Evolutionary conservation across 148 eudicot genomes (phyloP).

Genomic region (Cornus controversa): DNA sequence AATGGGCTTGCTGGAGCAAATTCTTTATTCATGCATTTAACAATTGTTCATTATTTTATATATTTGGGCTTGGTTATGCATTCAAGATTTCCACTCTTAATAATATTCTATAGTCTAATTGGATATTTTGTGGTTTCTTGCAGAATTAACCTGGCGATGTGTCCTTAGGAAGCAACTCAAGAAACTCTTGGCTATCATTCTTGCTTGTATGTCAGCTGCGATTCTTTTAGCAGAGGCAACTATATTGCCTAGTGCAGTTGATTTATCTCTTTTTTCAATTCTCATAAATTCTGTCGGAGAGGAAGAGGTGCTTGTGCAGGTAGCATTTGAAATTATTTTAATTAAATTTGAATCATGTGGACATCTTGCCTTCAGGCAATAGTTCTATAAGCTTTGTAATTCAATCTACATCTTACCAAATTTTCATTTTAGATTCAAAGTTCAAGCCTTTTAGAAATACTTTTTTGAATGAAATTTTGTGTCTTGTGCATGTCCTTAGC

Average conservation of each 20-base stretch:
- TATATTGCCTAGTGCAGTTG: constrained; percentile 70
- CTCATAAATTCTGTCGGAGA: constrained; percentile 71
- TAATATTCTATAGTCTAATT: neutral
- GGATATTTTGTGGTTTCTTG: constrained; percentile 14
- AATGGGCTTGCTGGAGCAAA: neutral
- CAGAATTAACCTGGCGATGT: constrained; percentile 93
- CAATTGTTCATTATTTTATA: neutral
- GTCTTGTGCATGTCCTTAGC: neutral
- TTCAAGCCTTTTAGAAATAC: constrained; percentile 1
- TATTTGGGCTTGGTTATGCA: constrained; percentile 8
- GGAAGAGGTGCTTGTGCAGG: constrained; percentile 90
- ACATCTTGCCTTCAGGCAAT: too few species aligned
- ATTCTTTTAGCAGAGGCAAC: constrained; percentile 98
- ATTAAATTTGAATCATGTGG: neutral
- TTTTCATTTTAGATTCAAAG: neutral
- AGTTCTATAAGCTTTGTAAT: neutral
- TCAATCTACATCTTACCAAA: neutral
- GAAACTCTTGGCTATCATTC: constrained; percentile 70
- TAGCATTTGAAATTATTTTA: constrained; percentile 23
- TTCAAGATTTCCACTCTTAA: neutral
- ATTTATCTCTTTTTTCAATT: constrained; percentile 87
- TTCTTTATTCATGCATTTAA: neutral
- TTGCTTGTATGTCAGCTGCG: constrained; percentile 97
- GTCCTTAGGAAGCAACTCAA: constrained; percentile 68
- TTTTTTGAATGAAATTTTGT: neutral